Base-by-base conservation (phyloP, 2,329 filamentous ascomycete genomes). In the Colletotrichum tropicale region DNA sequence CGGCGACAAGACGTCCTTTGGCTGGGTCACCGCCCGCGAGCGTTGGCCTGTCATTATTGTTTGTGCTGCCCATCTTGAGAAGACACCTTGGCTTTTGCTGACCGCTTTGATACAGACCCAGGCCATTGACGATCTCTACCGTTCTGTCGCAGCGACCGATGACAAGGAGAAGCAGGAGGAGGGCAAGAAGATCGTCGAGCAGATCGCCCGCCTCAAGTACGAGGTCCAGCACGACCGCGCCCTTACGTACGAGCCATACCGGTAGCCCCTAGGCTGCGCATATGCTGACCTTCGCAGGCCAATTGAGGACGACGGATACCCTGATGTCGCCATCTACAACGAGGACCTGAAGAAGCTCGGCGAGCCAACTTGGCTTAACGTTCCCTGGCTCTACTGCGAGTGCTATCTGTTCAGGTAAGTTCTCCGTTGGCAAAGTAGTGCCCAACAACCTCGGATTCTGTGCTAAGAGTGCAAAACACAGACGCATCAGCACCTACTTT, bases 41-140 rank as follows among this genome's bases (percentile, higher is more conserved):
- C 91, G 97, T 84, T 99, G 96, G 97, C 97, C 97, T 18, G 89
- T 98, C 72, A 99, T 99, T 82, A 87, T 99, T 80, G 95, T 98
- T 81, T 83, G 91, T 82, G 71, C 2, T 58, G 28, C 30, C 34
- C 26, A 64, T 24, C 16, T 38, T 8, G 2, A 12, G 4, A 9
- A 60, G 18, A 32, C 32, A 18, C 9, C 10, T 6, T 16, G n/a
- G 24, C 18, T 6, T 30, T 13, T 61, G 64, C 80, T 83, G 71
- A 83, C 71, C 65, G 16, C 71, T 38, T 18, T n/a, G 24, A 21
- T 58, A 28, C 77, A 98, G 95, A 98, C 97, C 18, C 92, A 96
- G 83, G 95, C 94, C 71, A 97, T 99, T 81, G 96, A 99, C 83
- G 96, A 98, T 84, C 90, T 98, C n/a, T 96, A 98, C 86, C 94